These are phyloP conservation scores for Debaryomyces maramus DNA, from an alignment of 805 yeast genomes.

Conservation along the genomic window DNA sequence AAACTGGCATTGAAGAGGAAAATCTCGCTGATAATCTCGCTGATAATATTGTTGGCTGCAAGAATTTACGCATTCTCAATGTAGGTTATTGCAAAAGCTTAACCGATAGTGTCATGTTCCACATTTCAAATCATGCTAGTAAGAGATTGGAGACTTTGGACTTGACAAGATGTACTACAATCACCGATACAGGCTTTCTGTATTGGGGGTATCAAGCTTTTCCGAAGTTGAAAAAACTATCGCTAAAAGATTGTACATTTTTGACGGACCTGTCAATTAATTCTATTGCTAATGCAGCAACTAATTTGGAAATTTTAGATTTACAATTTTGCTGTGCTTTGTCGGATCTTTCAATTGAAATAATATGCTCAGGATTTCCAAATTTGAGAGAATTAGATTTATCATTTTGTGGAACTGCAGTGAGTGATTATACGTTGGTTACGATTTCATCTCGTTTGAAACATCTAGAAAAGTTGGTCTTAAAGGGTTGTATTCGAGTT, in stretches of 20 bases:
- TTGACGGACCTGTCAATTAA: conserved; percentile 65
- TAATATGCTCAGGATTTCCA: conserved; percentile 66
- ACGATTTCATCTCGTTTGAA: conserved; percentile 58
- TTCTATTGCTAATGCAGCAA: conserved; percentile 61
- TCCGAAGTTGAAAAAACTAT: conserved; percentile 50
- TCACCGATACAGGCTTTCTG: conserved; percentile 71
- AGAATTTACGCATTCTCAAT: conserved; percentile 50
- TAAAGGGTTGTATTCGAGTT: conserved; percentile 74
- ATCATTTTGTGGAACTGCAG: conserved; percentile 79
- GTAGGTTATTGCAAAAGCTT: conserved; percentile 76
- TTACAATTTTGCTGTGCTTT: conserved; percentile 75
- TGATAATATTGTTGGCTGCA: conserved; percentile 52
- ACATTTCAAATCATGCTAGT: conserved; percentile 59
- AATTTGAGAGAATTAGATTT: conserved; percentile 52
- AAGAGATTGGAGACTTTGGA: conserved; percentile 56
- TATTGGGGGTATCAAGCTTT: conserved; percentile 62
- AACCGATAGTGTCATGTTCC: conserved; percentile 66
- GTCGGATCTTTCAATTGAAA: conserved; percentile 67
- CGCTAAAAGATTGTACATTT: conserved; percentile 72
- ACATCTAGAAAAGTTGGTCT: conserved; percentile 46
- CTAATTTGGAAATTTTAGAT: conserved; percentile 55
- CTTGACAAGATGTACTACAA: conserved; percentile 73
- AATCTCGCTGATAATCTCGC: conserved; percentile 6
- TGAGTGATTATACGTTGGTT: conserved; percentile 66
- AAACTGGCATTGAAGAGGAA: conserved; percentile 10